These are phyloP conservation scores for Aspergillus floridensis DNA, from an alignment of 2,329 filamentous ascomycete genomes.

Conservation along the genomic window DNA sequence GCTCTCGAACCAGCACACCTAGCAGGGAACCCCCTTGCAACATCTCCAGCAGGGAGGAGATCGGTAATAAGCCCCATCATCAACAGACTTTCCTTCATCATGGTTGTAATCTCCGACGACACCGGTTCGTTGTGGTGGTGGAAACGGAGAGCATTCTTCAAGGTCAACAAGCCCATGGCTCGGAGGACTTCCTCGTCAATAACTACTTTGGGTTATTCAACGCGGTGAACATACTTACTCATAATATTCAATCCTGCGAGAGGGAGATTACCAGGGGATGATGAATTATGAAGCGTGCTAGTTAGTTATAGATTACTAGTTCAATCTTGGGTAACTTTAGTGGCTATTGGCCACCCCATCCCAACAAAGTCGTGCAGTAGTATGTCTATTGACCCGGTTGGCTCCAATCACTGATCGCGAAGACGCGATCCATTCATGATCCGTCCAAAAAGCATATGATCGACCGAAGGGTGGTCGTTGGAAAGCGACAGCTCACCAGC, in stretches of 20 bases:
- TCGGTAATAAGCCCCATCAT: background rate
- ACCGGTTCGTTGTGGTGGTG: background rate
- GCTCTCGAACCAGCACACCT: conserved; percentile 32
- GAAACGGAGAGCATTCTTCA: background rate
- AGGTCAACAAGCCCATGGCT: background rate
- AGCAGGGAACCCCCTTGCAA: conserved; percentile 16
- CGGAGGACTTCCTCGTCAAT: background rate
- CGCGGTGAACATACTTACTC: background rate
- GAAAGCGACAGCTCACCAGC: conserved; percentile 21
- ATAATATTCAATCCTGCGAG: background rate
- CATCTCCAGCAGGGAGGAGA: conserved; percentile 5
- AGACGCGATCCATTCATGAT: conserved; percentile 18
- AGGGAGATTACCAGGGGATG: background rate
- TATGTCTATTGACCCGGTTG: conserved; percentile 11
- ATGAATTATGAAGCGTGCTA: background rate
- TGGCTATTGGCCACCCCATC: conserved; percentile 7
- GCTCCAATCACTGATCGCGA: conserved; percentile 16
- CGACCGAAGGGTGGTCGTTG: conserved; percentile 15
- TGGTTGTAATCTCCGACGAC: background rate
- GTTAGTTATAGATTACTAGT: background rate
- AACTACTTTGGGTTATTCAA: background rate
- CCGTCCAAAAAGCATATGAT: conserved; percentile 22
- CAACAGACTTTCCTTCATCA: background rate
- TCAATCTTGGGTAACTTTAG: background rate
- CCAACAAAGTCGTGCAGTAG: conserved; percentile 21